These are phyloP conservation scores for Monosporozyma unispora DNA, from an alignment of 805 yeast species.

Conservation along the genomic window DNA sequence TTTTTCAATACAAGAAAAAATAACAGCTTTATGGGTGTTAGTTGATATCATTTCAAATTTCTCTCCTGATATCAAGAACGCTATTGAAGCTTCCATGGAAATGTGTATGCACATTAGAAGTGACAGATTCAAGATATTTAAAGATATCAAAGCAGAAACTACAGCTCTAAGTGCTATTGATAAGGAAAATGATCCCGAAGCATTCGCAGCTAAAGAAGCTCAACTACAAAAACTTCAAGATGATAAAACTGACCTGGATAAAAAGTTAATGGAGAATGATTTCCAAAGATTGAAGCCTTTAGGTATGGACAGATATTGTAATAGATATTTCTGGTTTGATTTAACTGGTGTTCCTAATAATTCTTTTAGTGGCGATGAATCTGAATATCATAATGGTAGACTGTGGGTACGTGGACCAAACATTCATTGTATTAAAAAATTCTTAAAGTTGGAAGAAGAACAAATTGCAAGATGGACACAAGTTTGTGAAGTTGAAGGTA, in stretches of 20 bases:
- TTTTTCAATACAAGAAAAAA: constrained; percentile 44
- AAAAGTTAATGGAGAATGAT: constrained; percentile 57
- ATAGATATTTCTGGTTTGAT: constrained; percentile 95
- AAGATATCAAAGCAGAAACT: constrained; percentile 13
- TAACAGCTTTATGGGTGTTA: constrained; percentile 51
- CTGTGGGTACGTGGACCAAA: constrained; percentile 90
- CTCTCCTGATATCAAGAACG: constrained; percentile 25
- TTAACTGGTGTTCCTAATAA: constrained; percentile 64
- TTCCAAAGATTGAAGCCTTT: constrained; percentile 65
- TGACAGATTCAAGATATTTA: constrained; percentile 26
- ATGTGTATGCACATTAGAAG: constrained; percentile 27
- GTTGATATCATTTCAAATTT: constrained; percentile 43
- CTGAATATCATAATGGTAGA: constrained; percentile 69
- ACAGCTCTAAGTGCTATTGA: constrained; percentile 14
- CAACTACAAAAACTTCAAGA: constrained; percentile 36
- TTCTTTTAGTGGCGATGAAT: constrained; percentile 36
- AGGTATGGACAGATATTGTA: constrained; percentile 77
- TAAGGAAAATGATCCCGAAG: constrained; percentile 11
- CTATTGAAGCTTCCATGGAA: constrained; percentile 28
- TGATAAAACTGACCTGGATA: constrained; percentile 48
- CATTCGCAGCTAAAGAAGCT: constrained; percentile 16
- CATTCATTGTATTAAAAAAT: constrained; percentile 35
- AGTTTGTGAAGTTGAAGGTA: constrained; percentile 14
- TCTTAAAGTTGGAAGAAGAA: constrained; percentile 27
- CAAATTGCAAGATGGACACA: constrained; percentile 25